Percentiles rank a stretch among this genome's conserved stretches.
phyloP scores from a whole-genome alignment of 331 rosid species.

The Cydonia oblonga region DNA sequence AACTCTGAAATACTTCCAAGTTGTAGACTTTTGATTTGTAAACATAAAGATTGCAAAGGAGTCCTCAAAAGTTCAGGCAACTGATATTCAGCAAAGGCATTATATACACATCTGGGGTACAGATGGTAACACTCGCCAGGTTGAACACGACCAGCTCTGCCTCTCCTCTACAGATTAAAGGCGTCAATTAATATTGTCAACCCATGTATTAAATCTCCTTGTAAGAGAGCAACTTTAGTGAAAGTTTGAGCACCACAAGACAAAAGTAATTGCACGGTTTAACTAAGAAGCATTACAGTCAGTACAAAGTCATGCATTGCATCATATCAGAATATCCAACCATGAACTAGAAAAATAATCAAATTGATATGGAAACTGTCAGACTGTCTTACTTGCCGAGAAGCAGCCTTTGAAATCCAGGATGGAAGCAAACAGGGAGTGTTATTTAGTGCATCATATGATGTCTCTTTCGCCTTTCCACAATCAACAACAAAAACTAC shows the following conservation, averaged over 20 bases:
- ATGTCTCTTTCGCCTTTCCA: conserved; percentile 56
- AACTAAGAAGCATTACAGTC: not conserved
- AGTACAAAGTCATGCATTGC: not conserved
- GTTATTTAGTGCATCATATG: conserved; percentile 55
- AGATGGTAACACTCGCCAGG: conserved; percentile 44
- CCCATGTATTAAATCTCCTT: not conserved
- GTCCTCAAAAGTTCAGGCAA: conserved; percentile 45
- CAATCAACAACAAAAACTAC: conserved; percentile 50
- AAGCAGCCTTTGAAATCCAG: conserved; percentile 59
- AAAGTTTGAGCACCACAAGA: not conserved
- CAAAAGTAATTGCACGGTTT: not conserved
- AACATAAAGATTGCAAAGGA: conserved; percentile 36
- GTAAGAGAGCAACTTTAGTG: not conserved
- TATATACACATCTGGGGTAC: conserved; percentile 35
- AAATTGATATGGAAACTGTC: not conserved
- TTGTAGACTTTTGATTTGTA: conserved; percentile 44
- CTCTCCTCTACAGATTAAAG: conserved; percentile 29
- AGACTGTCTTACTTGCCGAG: conserved; percentile 37
- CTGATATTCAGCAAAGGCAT: conserved; percentile 42
- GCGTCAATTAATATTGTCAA: not conserved
- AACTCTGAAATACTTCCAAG: conserved; percentile 46
- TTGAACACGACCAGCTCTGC: conserved; percentile 53
- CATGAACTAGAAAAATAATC: not conserved
- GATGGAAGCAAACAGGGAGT: conserved; percentile 61
- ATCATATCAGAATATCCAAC: not conserved